Base-by-base conservation (phyloP, 1,139 yeast genomes). In the Kurtzmaniella quercitrusa region DNA sequence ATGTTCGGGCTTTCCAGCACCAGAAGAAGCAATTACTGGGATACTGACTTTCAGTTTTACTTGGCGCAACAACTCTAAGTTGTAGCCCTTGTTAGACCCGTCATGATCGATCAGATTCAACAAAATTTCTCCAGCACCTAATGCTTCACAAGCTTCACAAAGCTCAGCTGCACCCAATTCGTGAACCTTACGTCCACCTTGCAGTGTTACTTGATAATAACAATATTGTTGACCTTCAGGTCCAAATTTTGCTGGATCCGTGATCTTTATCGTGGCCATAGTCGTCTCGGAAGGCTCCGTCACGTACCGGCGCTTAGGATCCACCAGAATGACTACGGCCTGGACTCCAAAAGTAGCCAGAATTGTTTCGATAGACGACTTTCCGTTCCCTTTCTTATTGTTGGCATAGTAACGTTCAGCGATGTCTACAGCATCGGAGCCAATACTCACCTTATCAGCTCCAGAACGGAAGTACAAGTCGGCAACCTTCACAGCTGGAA, bases 41-140 rank as follows among this genome's bases (percentile, higher is more conserved):
- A 93, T 85, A 1, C 74, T 68, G 7, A 88, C 95, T 0, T 84
- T 82, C 2, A 70, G 55, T 57, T 93, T 93, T 45, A 88, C 82
- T 56, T 86, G 94, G 16, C 74, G 67, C 41, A 93, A 79, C 40
- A 93, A 72, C 59, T 93, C 97, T 45, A 88, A 71, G 56, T 93
- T 97, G 59, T 79, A 93, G 0, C 98, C 98, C 21, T 88, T 79
- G 60, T 93, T 93, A 9, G 96, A 80, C 3, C 98, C 98, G 63
- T 93, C 98, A 63, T 88, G 88, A 64, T 93, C 98, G 49, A 93
- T 93, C 54, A 97, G 91, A 61, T 93, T 93, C 49, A 93, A 71
- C 41, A 93, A 70, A 34, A 93, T 80, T 63, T 93, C 98, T 38
- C 98, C 98, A 0, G 98, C 97, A n/a, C 98, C 98, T 42, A 93